Evolutionary conservation across 768 basidiomycete genomes (phyloP).

Genomic region (Rhodotorula babjevae): DNA sequence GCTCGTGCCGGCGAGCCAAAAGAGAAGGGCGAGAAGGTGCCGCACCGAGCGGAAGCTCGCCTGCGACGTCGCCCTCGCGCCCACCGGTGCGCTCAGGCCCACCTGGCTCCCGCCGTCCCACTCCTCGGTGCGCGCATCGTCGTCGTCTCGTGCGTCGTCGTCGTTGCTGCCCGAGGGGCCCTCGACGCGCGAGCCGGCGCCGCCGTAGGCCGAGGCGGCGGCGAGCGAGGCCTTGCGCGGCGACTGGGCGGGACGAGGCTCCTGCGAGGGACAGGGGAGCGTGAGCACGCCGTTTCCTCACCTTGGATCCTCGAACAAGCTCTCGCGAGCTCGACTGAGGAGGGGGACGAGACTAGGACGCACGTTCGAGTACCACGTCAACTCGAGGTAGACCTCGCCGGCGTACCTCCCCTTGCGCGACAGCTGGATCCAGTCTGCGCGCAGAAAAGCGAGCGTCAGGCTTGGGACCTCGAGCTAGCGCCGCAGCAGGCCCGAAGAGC

Average conservation of each 20-base stretch:
- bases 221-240: slow-evolving; percentile 5
- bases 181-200: slow-evolving; percentile 18
- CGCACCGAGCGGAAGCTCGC: not conserved
- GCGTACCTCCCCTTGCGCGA: slow-evolving; percentile 71
- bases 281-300: not conserved
- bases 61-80: not conserved
- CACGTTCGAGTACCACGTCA: slow-evolving; percentile 72
- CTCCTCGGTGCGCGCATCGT: slow-evolving; percentile 6
- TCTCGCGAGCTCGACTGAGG: too few species aligned
- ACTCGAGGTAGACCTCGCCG: slow-evolving; percentile 84
- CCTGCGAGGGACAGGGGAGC: not conserved
- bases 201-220: slow-evolving; percentile 3
- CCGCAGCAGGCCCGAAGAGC: too few species aligned
- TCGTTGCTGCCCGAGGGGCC: not conserved
- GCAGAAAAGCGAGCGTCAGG: slow-evolving; percentile 38
- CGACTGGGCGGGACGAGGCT: slow-evolving; percentile 1
- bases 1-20: too few species aligned
- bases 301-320: too few species aligned
- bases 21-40: not conserved
- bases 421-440: slow-evolving; percentile 85
- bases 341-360: not conserved
- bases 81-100: not conserved
- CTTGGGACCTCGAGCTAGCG: not conserved
- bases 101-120: slow-evolving; percentile 12
- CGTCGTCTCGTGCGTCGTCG: not conserved